These are phyloP conservation scores for Phlegmacium glaucopus DNA, from an alignment of 768 basidiomycete species.

Conservation along the genomic window DNA sequence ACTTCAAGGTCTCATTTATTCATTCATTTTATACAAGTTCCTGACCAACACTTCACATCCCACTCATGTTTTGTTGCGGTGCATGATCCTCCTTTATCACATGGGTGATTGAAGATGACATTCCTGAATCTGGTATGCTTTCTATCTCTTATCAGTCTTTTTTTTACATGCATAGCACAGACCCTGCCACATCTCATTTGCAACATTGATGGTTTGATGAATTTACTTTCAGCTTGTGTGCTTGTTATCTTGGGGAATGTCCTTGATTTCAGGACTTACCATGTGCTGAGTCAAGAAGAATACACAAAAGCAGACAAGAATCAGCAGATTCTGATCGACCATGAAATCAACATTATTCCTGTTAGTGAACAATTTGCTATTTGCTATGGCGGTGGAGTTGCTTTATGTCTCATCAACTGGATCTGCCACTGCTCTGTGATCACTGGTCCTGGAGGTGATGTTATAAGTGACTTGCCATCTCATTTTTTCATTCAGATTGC, in stretches of 20 bases:
- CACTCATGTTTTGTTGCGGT: slow-evolving; percentile 3
- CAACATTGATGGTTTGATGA: slow-evolving; percentile 4
- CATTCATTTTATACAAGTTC: slow-evolving; percentile 6
- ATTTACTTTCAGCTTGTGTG: slow-evolving; percentile 4
- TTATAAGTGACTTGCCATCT: slow-evolving; percentile 1
- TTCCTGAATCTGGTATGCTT: not conserved
- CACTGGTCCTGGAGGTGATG: not conserved
- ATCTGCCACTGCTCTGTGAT: not conserved
- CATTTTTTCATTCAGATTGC: not conserved
- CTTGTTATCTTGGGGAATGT: slow-evolving; percentile 7
- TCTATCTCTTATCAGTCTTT: not conserved
- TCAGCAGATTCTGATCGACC: not conserved
- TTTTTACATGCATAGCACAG: not conserved
- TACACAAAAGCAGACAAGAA: not conserved
- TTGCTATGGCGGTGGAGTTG: slow-evolving; percentile 3
- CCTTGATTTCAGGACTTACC: slow-evolving; percentile 5
- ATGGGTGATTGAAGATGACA: slow-evolving; percentile 5
- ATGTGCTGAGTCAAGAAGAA: slow-evolving; percentile 3
- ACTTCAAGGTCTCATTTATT: slow-evolving; percentile 6
- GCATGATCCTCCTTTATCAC: slow-evolving; percentile 11
- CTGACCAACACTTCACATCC: slow-evolving; percentile 15
- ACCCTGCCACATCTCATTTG: slow-evolving; percentile 1
- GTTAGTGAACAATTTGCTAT: not conserved
- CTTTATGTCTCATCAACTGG: slow-evolving; percentile 4
- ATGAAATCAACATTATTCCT: slow-evolving; percentile 6